Evolutionary conservation across 2,329 filamentous ascomycete genomes (phyloP).

Genomic region (Penicillium sp.): DNA sequence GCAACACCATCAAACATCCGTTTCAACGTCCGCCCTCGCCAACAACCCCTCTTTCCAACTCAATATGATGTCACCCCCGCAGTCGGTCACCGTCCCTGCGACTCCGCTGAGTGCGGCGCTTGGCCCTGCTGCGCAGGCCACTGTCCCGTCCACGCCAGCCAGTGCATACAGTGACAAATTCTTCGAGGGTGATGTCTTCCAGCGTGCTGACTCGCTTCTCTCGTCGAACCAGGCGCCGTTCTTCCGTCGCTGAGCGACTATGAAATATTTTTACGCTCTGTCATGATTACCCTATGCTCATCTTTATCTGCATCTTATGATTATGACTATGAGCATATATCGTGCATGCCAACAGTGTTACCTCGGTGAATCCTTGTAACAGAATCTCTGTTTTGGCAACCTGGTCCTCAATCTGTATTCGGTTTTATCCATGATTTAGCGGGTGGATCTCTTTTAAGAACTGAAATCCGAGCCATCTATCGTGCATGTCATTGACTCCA

Average conservation of each 20-base stretch:
- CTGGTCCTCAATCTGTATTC: not conserved
- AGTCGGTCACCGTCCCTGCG: constrained; percentile 59
- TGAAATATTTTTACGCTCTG: constrained; percentile 14
- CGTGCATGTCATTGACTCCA: not conserved
- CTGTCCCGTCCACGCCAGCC: constrained; percentile 58
- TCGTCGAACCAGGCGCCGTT: constrained; percentile 37
- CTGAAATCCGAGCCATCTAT: not conserved
- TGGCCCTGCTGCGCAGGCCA: constrained; percentile 82
- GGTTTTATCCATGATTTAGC: constrained; percentile 2
- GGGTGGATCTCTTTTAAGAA: not conserved
- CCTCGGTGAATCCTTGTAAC: not conserved
- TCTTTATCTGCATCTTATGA: constrained; percentile 10
- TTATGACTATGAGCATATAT: constrained; percentile 7
- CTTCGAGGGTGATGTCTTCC: constrained; percentile 44
- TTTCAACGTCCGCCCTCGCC: constrained; percentile 21
- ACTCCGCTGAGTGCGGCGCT: constrained; percentile 83
- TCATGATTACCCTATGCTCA: constrained; percentile 1
- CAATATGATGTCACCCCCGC: constrained; percentile 35
- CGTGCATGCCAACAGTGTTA: not conserved
- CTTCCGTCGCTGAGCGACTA: constrained; percentile 28
- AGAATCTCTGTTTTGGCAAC: not conserved
- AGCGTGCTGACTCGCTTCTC: constrained; percentile 42
- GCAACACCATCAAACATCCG: constrained; percentile 25
- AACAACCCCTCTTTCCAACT: constrained; percentile 19
- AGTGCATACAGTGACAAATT: constrained; percentile 42